Base-by-base conservation (phyloP, 108 stramenopile genomes). In the Craspedostauros australis region DNA sequence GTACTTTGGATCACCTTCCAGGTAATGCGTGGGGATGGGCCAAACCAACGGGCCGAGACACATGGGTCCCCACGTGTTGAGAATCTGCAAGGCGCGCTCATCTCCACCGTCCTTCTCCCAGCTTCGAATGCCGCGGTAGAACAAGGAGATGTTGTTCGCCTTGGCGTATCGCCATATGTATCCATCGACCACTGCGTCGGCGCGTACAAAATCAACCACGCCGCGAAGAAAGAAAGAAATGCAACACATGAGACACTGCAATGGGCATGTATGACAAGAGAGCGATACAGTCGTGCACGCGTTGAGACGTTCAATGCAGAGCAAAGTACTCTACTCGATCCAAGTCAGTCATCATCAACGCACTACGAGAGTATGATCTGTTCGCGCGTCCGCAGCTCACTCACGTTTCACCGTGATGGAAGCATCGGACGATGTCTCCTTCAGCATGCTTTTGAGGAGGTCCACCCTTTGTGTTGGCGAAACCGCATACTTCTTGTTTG, bases 161-260 rank as follows among this genome's bases (percentile, higher is more conserved):
- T 67, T 83, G 21, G 79, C 90, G 57, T 70, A 79, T 44, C 86
- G 66, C 91, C 91, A 93, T 29, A 93, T 86, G 64, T 88, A 88
- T 14, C 87, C 87, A 7, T 71, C 65, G 7, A 85, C 83, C 15
- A 83, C 82, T 80, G 23, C 32, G 15, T 51, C 11, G 6, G 14
- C 32, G 15, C 1, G 4, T 24, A 4, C 12, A 27, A 5, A 61
- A n/a, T n/a, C n/a, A n/a, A n/a, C n/a, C n/a, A n/a, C 20, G 15
- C 14, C 14, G 24, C 21, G 12, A 49, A 47, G 23, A 47, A 52
- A 18, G 20, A 18, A 23, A 33, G 9, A 9, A 11, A 30, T 27
- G 39, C 25, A 39, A 6, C n/a, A 14, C 29, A 32, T 15, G 18
- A 9, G 14, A 29, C 12, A 20, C 34, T 11, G 15, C 36, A 5